These are phyloP conservation scores for Chaetomiaceae sp. DNA, from an alignment of 2,329 filamentous ascomycete genomes.

Conservation along the genomic window DNA sequence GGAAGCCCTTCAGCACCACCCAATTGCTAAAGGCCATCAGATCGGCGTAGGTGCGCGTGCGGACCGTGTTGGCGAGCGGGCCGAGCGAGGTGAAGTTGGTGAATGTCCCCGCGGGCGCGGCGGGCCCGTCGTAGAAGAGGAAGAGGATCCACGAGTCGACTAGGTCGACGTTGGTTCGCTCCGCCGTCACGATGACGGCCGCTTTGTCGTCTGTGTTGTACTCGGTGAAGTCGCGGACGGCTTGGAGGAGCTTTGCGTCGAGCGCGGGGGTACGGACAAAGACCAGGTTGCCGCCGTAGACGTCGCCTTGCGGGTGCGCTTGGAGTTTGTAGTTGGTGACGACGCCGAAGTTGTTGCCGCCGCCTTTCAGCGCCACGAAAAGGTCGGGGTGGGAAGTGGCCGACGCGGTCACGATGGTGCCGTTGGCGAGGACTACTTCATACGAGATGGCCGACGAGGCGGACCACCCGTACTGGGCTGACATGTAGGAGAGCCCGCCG, in stretches of 20 bases:
- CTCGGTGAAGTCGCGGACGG: constrained; percentile 49
- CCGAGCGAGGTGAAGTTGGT: constrained; percentile 49
- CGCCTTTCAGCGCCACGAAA: constrained; percentile 25
- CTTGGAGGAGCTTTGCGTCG: constrained; percentile 30
- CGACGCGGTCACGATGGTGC: constrained; percentile 24
- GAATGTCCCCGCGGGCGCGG: constrained; percentile 50
- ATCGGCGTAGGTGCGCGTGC: constrained; percentile 27
- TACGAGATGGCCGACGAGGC: constrained; percentile 38
- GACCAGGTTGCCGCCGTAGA: constrained; percentile 42
- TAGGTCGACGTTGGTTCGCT: constrained; percentile 40
- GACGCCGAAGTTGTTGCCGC: constrained; percentile 26
- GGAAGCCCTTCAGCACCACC: constrained; percentile 22
- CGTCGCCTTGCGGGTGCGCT: constrained; percentile 37
- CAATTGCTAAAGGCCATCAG: constrained; percentile 25
- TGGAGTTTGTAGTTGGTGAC: constrained; percentile 37
- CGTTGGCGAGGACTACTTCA: constrained; percentile 39
- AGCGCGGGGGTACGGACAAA: constrained; percentile 34
- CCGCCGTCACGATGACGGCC: constrained; percentile 54
- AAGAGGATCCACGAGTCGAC: constrained; percentile 57
- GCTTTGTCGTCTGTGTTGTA: constrained; percentile 57
- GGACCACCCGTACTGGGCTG: constrained; percentile 34
- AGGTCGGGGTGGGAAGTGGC: constrained; percentile 20
- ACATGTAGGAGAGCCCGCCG: constrained; percentile 34
- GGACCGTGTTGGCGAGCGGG: constrained; percentile 36
- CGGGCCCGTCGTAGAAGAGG: constrained; percentile 57